A percentile compares a stretch with the other conserved stretches of the same genome.
phyloP scores from a whole-genome alignment of 306 rosid genomes.

The Trifolium subterraneum region DNA sequence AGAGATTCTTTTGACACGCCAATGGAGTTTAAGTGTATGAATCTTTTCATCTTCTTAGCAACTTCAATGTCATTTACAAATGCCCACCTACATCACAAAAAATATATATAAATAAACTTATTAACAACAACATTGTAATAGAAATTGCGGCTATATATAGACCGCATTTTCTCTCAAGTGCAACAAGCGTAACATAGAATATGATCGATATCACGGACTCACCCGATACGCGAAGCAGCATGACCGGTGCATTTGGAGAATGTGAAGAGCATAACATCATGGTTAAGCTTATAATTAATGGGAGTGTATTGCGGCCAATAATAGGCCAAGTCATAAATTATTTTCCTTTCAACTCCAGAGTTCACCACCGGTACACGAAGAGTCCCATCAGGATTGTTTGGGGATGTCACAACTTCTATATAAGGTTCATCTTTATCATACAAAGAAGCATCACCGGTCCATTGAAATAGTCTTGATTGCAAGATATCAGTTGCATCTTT shows the following conservation, averaged over 20 bases:
- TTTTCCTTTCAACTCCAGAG: constrained; percentile 44
- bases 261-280: constrained; percentile 83
- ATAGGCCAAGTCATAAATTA: constrained; percentile 78
- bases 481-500: constrained; percentile 49
- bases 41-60: constrained; percentile 68
- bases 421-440: constrained; percentile 59
- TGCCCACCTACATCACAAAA: constrained; percentile 62
- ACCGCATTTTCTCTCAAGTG: background rate
- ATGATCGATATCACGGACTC: background rate
- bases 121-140: background rate
- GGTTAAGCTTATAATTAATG: constrained; percentile 56
- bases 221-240: constrained; percentile 94
- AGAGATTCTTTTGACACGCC: constrained; percentile 90
- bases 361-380: constrained; percentile 52
- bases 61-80: constrained; percentile 73
- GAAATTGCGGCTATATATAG: background rate
- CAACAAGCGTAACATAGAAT: background rate
- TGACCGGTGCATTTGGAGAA: constrained; percentile 91
- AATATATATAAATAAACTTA: too few species aligned
- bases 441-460: constrained; percentile 74
- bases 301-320: constrained; percentile 91
- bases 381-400: constrained; percentile 84
- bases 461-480: constrained; percentile 61
- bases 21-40: constrained; percentile 61
- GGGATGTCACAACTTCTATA: constrained; percentile 77